These are phyloP conservation scores for Ustilago nuda DNA, from an alignment of 1,284 basidiomycete species.

Conservation along the genomic window DNA sequence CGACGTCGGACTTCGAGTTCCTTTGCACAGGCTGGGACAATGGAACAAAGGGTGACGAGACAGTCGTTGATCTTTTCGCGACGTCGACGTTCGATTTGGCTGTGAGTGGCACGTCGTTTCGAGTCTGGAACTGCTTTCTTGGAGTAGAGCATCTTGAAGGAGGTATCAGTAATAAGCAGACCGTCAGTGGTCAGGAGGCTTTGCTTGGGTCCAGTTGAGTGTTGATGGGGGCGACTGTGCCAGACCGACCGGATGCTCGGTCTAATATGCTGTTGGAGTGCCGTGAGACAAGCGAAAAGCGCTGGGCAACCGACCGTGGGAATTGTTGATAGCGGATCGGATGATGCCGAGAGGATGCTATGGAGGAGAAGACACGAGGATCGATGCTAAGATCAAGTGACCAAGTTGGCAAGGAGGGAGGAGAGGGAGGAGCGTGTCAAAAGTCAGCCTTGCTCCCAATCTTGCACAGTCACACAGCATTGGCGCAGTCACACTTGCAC, in stretches of 20 bases:
- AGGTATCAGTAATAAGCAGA: background rate
- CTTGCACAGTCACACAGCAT: too few relatives aligned
- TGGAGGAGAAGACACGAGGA: background rate
- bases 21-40: conserved; percentile 64
- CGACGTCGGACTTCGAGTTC: conserved; percentile 56
- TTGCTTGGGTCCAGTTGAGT: background rate
- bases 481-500: background rate
- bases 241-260: background rate
- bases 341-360: background rate
- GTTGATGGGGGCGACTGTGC: background rate
- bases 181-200: background rate
- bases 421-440: background rate
- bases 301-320: background rate
- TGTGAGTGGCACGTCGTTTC: conserved; percentile 62
- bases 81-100: conserved; percentile 66
- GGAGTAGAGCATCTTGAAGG: conserved; percentile 28
- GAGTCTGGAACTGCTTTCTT: conserved; percentile 54
- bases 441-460: background rate
- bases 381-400: background rate
- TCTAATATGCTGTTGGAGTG: background rate
- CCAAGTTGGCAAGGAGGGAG: background rate
- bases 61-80: conserved; percentile 69
- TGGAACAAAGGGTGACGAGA: conserved; percentile 61
- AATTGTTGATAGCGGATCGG: background rate
- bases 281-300: background rate